phyloP scores from a whole-genome alignment of 2,329 filamentous ascomycete genomes.

The Rhynchosporium graminicola region DNA sequence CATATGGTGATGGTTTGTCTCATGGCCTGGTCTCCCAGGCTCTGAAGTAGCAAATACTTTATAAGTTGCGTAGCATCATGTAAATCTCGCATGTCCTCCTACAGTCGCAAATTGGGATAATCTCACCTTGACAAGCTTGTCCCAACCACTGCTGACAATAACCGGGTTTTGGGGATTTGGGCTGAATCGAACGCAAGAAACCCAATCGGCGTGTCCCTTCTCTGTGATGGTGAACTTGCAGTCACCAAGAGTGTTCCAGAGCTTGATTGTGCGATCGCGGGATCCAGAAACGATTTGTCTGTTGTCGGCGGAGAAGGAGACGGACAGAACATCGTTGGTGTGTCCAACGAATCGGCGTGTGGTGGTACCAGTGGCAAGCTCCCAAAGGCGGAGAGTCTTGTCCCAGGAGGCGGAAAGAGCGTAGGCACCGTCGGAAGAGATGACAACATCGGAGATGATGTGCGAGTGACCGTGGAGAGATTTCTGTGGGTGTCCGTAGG shows the following conservation, averaged over 20 bases:
- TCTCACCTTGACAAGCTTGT: conserved; percentile 99
- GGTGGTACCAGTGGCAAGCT: conserved; percentile 95
- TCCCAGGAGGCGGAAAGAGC: conserved; percentile 99
- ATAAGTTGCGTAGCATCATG: conserved; percentile 87
- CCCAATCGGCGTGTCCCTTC: conserved; percentile 99
- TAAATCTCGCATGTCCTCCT: conserved; percentile 45
- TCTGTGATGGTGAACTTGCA: conserved; percentile 99
- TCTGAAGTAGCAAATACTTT: conserved; percentile 99
- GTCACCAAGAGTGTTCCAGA: conserved; percentile 99
- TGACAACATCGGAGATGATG: conserved; percentile 99
- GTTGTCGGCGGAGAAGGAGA: conserved; percentile 99
- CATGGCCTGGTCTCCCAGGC: conserved; percentile 79
- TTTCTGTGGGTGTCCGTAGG: conserved; percentile 99
- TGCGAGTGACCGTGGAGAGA: conserved; percentile 98
- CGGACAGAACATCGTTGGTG: conserved; percentile 98
- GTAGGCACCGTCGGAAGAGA: conserved; percentile 99
- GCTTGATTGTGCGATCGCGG: conserved; percentile 98
- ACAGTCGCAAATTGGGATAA: conserved; percentile 28
- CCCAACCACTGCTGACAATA: conserved; percentile 97
- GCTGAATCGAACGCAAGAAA: conserved; percentile 98
- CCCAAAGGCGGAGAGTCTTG: conserved; percentile 99
- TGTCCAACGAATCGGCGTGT: conserved; percentile 98
- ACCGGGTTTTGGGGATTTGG: conserved; percentile 99
- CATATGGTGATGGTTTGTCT: conserved; percentile 92
- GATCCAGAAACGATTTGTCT: conserved; percentile 99